A percentile compares a stretch with the other conserved stretches of the same genome.
Evolutionary conservation across 768 basidiomycete species (phyloP).

Genomic region (Suillus placidus): DNA sequence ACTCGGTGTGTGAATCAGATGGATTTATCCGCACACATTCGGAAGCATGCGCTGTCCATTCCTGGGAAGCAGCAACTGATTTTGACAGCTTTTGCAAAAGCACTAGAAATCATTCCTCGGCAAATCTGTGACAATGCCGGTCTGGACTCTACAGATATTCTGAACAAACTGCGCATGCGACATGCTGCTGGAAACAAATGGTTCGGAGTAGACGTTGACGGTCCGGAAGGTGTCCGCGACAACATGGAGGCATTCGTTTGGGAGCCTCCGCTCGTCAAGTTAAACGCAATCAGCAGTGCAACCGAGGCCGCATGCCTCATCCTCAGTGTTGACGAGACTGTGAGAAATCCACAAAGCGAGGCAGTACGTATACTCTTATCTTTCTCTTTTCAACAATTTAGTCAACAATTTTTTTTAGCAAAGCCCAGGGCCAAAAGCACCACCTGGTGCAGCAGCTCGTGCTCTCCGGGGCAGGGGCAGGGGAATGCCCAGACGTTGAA

Average conservation of each 20-base stretch:
- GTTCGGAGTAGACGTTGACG: slow-evolving; percentile 95
- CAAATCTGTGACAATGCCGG: slow-evolving; percentile 99
- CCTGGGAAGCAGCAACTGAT: slow-evolving; percentile 95
- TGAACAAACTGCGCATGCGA: slow-evolving; percentile 97
- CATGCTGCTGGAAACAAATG: slow-evolving; percentile 88
- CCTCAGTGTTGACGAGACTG: slow-evolving; percentile 96
- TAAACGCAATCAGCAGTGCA: slow-evolving; percentile 94
- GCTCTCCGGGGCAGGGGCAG: slow-evolving; percentile 87
- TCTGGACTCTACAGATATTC: slow-evolving; percentile 93
- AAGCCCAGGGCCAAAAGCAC: slow-evolving; percentile 84
- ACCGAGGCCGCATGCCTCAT: slow-evolving; percentile 96
- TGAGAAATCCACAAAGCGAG: slow-evolving; percentile 93
- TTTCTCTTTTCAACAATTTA: slow-evolving; percentile 20
- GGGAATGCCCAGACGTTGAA: slow-evolving; percentile 73
- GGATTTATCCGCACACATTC: slow-evolving; percentile 94
- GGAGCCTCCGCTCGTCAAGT: slow-evolving; percentile 95
- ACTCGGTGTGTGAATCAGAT: slow-evolving; percentile 57
- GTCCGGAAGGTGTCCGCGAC: slow-evolving; percentile 83
- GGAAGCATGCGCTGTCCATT: slow-evolving; percentile 88
- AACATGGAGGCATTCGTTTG: slow-evolving; percentile 99
- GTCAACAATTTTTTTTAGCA: slow-evolving; percentile 43
- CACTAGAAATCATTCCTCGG: slow-evolving; percentile 95
- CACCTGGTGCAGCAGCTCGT: slow-evolving; percentile 87
- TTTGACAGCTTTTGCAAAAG: slow-evolving; percentile 94
- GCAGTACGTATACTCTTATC: slow-evolving; percentile 53